Evolutionary conservation across 805 yeast species (phyloP), one percentile per base, ranked within the genome.

Genomic region (Osmozyma mogii): DNA sequence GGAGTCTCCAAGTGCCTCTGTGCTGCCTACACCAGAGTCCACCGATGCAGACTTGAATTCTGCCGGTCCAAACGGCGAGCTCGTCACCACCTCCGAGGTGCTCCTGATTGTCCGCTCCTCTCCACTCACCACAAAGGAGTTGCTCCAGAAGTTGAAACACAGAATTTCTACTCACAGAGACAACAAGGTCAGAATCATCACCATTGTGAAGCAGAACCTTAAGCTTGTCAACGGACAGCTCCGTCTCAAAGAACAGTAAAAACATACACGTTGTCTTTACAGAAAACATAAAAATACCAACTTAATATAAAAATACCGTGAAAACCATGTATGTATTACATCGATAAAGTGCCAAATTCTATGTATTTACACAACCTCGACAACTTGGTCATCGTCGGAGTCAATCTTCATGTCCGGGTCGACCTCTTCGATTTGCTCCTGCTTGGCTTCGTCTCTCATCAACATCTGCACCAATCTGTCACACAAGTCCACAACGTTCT

Each of bases 401-500:
- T 59, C 65, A 19, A 65, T 67, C 15, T 61, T 63, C n/a, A 52
- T 64, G 33, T 74, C 77, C 29, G 71, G 74, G 12, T 63, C 61
- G 23, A 58, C 67, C 6, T 31, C 47, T 5, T 44, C 56, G 5
- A 30, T 38, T 5, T 51, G 60, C 3, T 44, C 51, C 17, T 56
- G 57, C 20, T 73, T 70, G 7, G 69, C 72, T 47, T 88, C 96
- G 48, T 89, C 96, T 64, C 96, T 75, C 92, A 83, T 82, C 40
- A 89, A 66, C 76, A 85, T 72, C 52, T 89, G 89, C 14, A 88
- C 98, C 23, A 83, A 55, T 50, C 92, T 70, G 44, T 85, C 94
- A 59, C 92, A 79, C 25, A 82, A 57, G 25, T 82, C 94, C 25
- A 64, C 64, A 14, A 84, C 67, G 12, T 53, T 52, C 21, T 47